Percentiles rank a stretch among this genome's conserved stretches.
Conservation (phyloP, 1,284 basidiomycete genomes). For the Ceratobasidium theobromae region DNA sequence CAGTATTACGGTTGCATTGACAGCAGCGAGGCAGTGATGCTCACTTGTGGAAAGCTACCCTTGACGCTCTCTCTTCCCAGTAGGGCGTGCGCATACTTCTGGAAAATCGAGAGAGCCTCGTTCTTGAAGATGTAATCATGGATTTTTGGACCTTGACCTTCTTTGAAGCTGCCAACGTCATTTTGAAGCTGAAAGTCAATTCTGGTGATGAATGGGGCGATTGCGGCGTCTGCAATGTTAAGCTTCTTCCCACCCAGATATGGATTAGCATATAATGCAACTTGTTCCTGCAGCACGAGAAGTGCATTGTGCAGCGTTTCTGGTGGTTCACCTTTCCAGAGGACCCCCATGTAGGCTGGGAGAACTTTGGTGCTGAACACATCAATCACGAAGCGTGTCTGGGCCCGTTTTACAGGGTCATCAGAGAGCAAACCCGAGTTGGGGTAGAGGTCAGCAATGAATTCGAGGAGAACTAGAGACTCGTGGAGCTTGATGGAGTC, state of each 20-base stretch:
- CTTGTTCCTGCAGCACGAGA: slow-evolving; percentile 49
- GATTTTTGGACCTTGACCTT: slow-evolving; percentile 50
- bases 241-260: slow-evolving; percentile 52
- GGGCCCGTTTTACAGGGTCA: slow-evolving; percentile 57
- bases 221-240: slow-evolving; percentile 57
- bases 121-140: slow-evolving; percentile 42
- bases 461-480: slow-evolving; percentile 62
- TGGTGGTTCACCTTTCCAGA: slow-evolving; percentile 48
- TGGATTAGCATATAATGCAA: slow-evolving; percentile 44
- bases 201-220: slow-evolving; percentile 53
- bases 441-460: slow-evolving; percentile 59
- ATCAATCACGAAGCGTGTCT: slow-evolving; percentile 62
- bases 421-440: slow-evolving; percentile 51
- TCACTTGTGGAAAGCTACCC: slow-evolving; percentile 44
- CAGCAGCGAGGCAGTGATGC: background rate
- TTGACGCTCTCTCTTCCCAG: slow-evolving; percentile 53
- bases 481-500: slow-evolving; percentile 61
- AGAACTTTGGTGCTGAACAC: slow-evolving; percentile 49
- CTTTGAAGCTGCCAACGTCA: slow-evolving; percentile 50
- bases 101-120: slow-evolving; percentile 48
- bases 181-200: slow-evolving; percentile 48
- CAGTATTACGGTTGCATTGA: background rate
- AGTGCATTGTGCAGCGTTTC: slow-evolving; percentile 48
- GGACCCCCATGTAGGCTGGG: slow-evolving; percentile 46
- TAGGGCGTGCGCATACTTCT: slow-evolving; percentile 48